Evolutionary conservation across 2,329 filamentous ascomycete species (phyloP), one percentile per base, ranked within the genome.

Genomic region (Nemania diffusa): DNA sequence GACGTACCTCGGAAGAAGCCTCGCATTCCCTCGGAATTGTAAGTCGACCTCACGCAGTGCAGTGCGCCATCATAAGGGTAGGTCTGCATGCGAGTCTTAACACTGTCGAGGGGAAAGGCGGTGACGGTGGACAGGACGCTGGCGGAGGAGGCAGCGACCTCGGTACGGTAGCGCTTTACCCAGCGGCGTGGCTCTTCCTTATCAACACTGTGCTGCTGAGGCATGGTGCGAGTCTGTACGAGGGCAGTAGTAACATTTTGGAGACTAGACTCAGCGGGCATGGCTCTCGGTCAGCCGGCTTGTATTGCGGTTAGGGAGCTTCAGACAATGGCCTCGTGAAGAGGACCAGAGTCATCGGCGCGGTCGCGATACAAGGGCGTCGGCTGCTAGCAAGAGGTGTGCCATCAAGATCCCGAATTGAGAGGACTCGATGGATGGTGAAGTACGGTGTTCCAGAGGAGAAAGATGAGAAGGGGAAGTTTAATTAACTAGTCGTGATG

Each of bases 81-180:
- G 72, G 91, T 92, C 83, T 97, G 93, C 89, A 96, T 93, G 76
- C 93, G 91, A 63, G 92, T 94, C 84, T 97, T 97, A 78, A 95
- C 91, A 74, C 93, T 95, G 79, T 97, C 93, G 73, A 97, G 87
- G 24, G 93, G 93, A 77, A 95, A 97, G n/a, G 92, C 91, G 71
- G 87, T 85, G 76, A 93, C 86, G 48, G 92, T 96, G 42, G 91
- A 93, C 64, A 95, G 84, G 71, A 94, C 85, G 79, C 91, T 94
- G 77, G 91, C 92, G 44, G 89, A 84, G 79, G 90, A 92, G 51
- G 93, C 92, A 68, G 92, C 89, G 72, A 96, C 89, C 81, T 95
- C 91, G 56, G 91, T 94, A 71, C 92, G 88, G 80, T 96, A 95
- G 72, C 86, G 87, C 82, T 93, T 94, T 75, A 91, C 84, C 83